Percentiles rank a stretch among this genome's conserved stretches.
Evolutionary conservation across 2,329 filamentous ascomycete species (phyloP).

Genomic region (Didymella keratinophila): DNA sequence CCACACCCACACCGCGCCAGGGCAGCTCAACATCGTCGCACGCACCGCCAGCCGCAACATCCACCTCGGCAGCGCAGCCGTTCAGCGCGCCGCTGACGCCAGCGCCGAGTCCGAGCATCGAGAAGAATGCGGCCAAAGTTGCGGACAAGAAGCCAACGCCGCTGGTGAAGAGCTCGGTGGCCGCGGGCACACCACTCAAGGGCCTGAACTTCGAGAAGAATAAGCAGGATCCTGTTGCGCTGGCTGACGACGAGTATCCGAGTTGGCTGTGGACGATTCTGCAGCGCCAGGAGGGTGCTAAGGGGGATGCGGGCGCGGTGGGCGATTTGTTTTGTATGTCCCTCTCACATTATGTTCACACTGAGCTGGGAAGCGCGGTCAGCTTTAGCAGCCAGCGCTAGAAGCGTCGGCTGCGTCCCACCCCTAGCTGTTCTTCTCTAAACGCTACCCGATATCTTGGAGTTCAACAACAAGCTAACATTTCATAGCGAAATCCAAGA

Average conservation of each 20-base stretch:
- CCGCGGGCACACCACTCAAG: conserved; percentile 72
- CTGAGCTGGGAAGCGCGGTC: too few relatives aligned
- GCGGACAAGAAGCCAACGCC: conserved; percentile 42
- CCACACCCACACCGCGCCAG: conserved; percentile 38
- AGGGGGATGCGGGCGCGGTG: conserved; percentile 61
- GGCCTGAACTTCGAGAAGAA: conserved; percentile 82
- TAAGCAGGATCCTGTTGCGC: conserved; percentile 74
- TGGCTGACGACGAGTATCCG: conserved; percentile 79
- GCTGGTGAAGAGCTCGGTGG: conserved; percentile 59
- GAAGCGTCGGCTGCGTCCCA: too few relatives aligned
- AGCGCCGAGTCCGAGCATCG: conserved; percentile 29
- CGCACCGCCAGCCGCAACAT: conserved; percentile 52
- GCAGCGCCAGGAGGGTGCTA: conserved; percentile 63
- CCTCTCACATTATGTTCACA: not conserved
- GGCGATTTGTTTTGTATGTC: conserved; percentile 82
- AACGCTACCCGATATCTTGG: too few relatives aligned
- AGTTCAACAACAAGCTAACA: not conserved
- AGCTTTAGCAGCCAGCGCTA: too few relatives aligned
- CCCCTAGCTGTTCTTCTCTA: too few relatives aligned
- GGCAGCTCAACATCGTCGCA: conserved; percentile 1
- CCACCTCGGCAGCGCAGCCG: conserved; percentile 56
- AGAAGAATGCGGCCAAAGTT: conserved; percentile 36
- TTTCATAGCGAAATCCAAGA: conserved; percentile 72
- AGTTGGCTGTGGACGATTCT: conserved; percentile 81
- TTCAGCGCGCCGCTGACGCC: conserved; percentile 53